Base-by-base conservation (phyloP, 176 grass and related monocot genomes). In the maize (Zea mays) region DNA sequence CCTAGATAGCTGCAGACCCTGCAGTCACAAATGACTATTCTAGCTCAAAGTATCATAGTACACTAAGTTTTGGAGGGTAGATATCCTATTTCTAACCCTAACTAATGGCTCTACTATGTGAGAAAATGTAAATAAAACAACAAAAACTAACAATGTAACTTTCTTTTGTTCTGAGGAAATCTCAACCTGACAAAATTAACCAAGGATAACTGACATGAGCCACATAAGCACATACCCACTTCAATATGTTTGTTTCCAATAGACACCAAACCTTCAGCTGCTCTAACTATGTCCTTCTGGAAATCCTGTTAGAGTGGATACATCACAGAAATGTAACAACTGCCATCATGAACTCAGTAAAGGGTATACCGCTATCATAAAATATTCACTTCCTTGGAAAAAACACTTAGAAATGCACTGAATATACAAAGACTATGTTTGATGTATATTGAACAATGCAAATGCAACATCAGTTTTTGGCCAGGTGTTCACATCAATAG, bases 261-360 rank as follows among this genome's bases (percentile, higher is more conserved):
- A 62, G 72, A 78, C 56, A 91, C 78, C 76, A 88, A 87, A 7
- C 76, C 91, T 97, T 97, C 94, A 65, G 72, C 88, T 45, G 91
- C 91, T 77, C 91, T 79, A 70, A 78, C 91, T 74, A 93, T 89
- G 71, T 97, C 94, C 84, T 99, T 99, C 58, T 99, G 92, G 76
- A 99, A 95, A 89, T 99, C 89, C 96, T 99, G 83, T 75, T 66
- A 59, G 46, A 27, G 40, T 58, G 54, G 47, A 81, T 66, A 62
- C 62, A 75, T 33, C 11, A 21, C 34, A 71, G 80, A 52, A 76
- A 42, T 66, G 79, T 75, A 81, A 15, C 62, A 79, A 76, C 10
- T 63, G 16, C 45, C 48, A 80, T 54, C 4, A 76, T 20, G 21
- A 10, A 75, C 16, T 83, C 62, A 83, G 20, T 34, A n/a, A 75